phyloP scores from a whole-genome alignment of 116 monocot genomes.

The Papilionanthe hybrid region DNA sequence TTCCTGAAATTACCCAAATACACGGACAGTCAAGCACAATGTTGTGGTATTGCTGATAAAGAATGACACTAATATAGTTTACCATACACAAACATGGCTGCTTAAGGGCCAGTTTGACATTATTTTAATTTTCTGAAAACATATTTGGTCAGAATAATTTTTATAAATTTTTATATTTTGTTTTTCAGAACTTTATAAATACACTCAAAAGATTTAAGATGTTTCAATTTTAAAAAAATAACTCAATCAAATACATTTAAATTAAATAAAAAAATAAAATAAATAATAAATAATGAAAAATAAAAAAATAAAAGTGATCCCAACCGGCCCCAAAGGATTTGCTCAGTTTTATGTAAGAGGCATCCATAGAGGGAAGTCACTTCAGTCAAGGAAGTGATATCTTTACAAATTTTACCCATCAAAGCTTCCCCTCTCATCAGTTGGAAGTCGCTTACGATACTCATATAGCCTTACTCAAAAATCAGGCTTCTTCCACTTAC shows the following conservation, averaged over 20 bases:
- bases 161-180: no score
- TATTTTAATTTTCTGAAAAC: no score
- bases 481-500: neutral
- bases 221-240: no score
- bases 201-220: no score
- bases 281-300: no score
- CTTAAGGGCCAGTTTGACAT: neutral
- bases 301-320: no score
- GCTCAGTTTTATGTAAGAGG: neutral
- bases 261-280: no score
- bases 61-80: neutral
- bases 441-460: neutral
- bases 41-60: no score
- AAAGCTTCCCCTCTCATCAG: neutral
- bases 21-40: slow-evolving; percentile 7
- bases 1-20: slow-evolving; percentile 74
- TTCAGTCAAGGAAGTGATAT: neutral
- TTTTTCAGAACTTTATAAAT: no score
- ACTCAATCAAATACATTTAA: no score
- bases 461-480: neutral
- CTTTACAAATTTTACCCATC: neutral
- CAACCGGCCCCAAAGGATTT: no score
- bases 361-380: neutral
- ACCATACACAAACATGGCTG: neutral
- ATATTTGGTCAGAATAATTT: no score